Conservation (phyloP, 208 protist genomes). For the Leishmania mexicana region DNA sequence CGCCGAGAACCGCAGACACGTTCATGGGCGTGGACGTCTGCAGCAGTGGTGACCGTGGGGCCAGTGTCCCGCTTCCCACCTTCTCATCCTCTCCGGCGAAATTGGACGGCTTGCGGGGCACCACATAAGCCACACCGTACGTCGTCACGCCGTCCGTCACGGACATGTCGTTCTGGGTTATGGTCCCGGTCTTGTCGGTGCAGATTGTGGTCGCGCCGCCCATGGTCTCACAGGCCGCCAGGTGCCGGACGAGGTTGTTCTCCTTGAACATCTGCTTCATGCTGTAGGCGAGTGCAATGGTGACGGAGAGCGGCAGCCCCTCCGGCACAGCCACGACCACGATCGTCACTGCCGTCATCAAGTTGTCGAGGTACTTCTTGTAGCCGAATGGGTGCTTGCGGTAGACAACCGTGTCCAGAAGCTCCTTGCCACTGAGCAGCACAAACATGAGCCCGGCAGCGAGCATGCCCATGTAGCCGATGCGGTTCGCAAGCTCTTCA, state of each 20-base stretch:
- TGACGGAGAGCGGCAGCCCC: conserved; percentile 97
- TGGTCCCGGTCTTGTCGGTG: conserved; percentile 96
- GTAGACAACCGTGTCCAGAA: conserved; percentile 46
- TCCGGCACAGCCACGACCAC: conserved; percentile 98
- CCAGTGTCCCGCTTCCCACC: neutral
- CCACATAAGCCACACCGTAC: conserved; percentile 20
- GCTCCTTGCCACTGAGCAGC: conserved; percentile 60
- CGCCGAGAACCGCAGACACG: conserved; percentile 29
- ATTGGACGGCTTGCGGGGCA: conserved; percentile 1
- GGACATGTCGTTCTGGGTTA: conserved; percentile 94
- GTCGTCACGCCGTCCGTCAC: conserved; percentile 56
- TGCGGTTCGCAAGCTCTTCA: conserved; percentile 75
- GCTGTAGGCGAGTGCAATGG: conserved; percentile 97
- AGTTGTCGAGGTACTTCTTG: conserved; percentile 84
- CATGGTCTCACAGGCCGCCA: conserved; percentile 98
- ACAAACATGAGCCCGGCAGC: conserved; percentile 79
- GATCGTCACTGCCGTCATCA: conserved; percentile 94
- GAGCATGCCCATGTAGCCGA: conserved; percentile 89
- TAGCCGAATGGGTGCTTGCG: conserved; percentile 42
- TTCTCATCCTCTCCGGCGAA: conserved; percentile 9
- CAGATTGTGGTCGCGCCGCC: conserved; percentile 94
- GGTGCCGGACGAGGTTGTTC: conserved; percentile 95
- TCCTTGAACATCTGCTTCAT: conserved; percentile 95
- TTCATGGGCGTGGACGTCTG: conserved; percentile 8
- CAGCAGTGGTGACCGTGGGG: neutral